Evolutionary conservation across 2,329 filamentous ascomycete species (phyloP).

Genomic region (Phialophora expanda): DNA sequence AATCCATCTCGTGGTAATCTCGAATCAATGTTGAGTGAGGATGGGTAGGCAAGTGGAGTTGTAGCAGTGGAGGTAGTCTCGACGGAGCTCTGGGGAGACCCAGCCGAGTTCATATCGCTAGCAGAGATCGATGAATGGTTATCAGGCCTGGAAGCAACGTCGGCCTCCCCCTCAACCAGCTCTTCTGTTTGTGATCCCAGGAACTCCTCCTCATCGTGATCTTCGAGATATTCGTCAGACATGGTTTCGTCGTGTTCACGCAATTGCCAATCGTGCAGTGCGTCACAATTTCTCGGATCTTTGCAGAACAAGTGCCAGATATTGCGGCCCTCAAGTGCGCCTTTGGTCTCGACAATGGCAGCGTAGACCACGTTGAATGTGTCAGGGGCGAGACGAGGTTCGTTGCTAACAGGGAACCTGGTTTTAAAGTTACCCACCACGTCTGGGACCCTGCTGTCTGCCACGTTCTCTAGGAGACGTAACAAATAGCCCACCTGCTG

Average conservation of each 20-base stretch:
- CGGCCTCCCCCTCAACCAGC: not conserved
- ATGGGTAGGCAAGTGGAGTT: not conserved
- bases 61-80: not conserved
- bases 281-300: constrained; percentile 30
- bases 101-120: not conserved
- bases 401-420: constrained; percentile 34
- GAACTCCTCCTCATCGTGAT: not conserved
- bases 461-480: constrained; percentile 32
- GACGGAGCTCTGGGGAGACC: not conserved
- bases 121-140: not conserved
- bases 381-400: constrained; percentile 22
- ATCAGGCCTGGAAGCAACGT: not conserved
- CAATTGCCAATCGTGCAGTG: not conserved
- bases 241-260: not conserved
- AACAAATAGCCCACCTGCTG: constrained; percentile 36
- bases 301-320: constrained; percentile 58
- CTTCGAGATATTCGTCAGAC: not conserved
- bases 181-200: not conserved
- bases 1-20: not conserved
- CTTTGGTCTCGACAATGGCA: constrained; percentile 58
- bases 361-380: constrained; percentile 48
- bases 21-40: constrained; percentile 2
- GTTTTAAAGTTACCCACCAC: constrained; percentile 21
- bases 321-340: constrained; percentile 53
- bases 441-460: constrained; percentile 19